Evolutionary conservation across 192 early-diverging fungal genomes (phyloP).

Genomic region (Umbelopsis vinacea): DNA sequence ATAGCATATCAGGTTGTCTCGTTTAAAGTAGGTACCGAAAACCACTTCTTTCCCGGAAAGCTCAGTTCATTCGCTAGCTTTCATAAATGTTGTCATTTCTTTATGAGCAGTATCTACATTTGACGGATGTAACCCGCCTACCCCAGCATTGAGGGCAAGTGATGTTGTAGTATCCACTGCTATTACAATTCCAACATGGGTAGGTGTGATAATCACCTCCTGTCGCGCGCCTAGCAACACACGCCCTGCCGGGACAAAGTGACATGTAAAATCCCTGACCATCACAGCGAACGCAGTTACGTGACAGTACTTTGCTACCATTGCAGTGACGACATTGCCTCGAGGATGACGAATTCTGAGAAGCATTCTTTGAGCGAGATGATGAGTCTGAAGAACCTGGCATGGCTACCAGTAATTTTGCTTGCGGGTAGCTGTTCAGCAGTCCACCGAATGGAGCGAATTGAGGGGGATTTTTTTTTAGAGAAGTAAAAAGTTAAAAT

Average conservation of each 20-base stretch:
- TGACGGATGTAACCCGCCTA: background rate
- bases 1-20: too few species aligned
- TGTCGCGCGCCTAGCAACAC: conserved; percentile 4
- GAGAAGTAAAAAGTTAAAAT: too few species aligned
- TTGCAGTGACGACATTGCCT: background rate
- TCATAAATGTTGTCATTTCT: background rate
- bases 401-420: background rate
- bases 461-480: too few species aligned
- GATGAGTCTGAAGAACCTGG: background rate
- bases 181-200: conserved; percentile 16
- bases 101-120: conserved; percentile 8
- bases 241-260: background rate
- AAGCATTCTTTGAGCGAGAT: background rate
- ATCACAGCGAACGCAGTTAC: conserved; percentile 11
- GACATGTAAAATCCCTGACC: conserved; percentile 17
- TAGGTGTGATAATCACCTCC: conserved; percentile 15
- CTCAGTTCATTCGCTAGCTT: too few species aligned
- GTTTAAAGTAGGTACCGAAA: too few species aligned
- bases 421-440: too few species aligned
- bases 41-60: too few species aligned
- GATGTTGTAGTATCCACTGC: conserved; percentile 12
- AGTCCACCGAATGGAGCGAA: too few species aligned
- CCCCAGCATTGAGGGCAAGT: conserved; percentile 22
- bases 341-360: background rate
- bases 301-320: background rate